These are phyloP conservation scores for Cystobasidium sp. DNA, from an alignment of 1,284 basidiomycete species.

Conservation along the genomic window DNA sequence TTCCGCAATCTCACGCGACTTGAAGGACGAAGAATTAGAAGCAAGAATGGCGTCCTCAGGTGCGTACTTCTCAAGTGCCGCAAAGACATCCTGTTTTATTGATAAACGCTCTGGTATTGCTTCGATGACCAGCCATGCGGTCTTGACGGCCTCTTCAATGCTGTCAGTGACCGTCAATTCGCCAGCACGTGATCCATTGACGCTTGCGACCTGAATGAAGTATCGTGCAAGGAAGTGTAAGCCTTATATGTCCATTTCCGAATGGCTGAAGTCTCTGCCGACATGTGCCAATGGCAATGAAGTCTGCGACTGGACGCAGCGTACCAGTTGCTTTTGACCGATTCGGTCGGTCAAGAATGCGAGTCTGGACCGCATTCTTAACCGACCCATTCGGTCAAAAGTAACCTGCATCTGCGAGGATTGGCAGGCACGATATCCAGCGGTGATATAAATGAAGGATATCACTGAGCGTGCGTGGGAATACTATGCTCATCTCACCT, in stretches of 20 bases:
- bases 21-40: constrained; percentile 89
- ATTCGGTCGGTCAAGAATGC: too few species aligned
- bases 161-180: neutral
- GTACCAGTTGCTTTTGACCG: too few species aligned
- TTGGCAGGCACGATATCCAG: too few species aligned
- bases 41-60: constrained; percentile 78
- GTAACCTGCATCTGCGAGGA: too few species aligned
- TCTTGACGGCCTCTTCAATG: constrained; percentile 12
- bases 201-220: neutral
- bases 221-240: neutral
- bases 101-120: constrained; percentile 83
- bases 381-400: too few species aligned
- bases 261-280: too few species aligned
- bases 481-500: neutral
- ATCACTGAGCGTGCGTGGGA: neutral
- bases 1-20: constrained; percentile 84
- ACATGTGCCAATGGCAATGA: too few species aligned
- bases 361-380: too few species aligned
- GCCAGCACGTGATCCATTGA: constrained; percentile 6
- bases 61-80: constrained; percentile 69
- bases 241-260: too few species aligned
- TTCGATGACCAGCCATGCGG: constrained; percentile 57
- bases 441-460: too few species aligned
- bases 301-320: too few species aligned
- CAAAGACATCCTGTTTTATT: constrained; percentile 78